phyloP scores from a whole-genome alignment of 2,329 filamentous ascomycete species.

The Alternaria novae-zelandiae region DNA sequence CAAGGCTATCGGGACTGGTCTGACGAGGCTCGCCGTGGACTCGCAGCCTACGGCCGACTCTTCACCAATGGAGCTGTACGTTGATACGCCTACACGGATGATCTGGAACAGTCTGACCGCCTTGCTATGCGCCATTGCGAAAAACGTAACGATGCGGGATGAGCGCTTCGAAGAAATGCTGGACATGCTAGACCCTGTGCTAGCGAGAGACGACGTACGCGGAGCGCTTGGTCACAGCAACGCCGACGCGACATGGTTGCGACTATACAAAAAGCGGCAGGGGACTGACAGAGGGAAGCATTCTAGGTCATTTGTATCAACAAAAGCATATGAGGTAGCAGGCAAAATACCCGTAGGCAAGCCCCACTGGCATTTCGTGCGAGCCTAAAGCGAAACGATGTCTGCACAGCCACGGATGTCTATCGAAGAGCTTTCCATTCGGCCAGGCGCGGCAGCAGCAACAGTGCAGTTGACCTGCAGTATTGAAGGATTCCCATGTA shows the following conservation, averaged over 20 bases:
- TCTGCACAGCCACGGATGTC: background rate
- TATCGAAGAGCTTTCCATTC: background rate
- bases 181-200: conserved; percentile 59
- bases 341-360: conserved; percentile 12
- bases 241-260: conserved; percentile 78
- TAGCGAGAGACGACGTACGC: conserved; percentile 56
- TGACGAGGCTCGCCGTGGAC: conserved; percentile 8
- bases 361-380: conserved; percentile 18
- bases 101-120: conserved; percentile 68
- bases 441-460: background rate
- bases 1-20: conserved; percentile 4
- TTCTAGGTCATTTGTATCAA: background rate
- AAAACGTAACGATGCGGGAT: conserved; percentile 69
- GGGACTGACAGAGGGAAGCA: background rate
- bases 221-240: conserved; percentile 69
- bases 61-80: conserved; percentile 52
- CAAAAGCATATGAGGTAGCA: background rate
- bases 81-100: conserved; percentile 62
- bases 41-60: background rate
- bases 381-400: background rate
- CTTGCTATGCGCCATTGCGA: conserved; percentile 67
- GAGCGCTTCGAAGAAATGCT: conserved; percentile 75
- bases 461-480: background rate
- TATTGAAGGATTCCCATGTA: background rate
- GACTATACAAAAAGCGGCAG: conserved; percentile 28